phyloP scores from a whole-genome alignment of 768 basidiomycete genomes.

The Agaricus bisporus region DNA sequence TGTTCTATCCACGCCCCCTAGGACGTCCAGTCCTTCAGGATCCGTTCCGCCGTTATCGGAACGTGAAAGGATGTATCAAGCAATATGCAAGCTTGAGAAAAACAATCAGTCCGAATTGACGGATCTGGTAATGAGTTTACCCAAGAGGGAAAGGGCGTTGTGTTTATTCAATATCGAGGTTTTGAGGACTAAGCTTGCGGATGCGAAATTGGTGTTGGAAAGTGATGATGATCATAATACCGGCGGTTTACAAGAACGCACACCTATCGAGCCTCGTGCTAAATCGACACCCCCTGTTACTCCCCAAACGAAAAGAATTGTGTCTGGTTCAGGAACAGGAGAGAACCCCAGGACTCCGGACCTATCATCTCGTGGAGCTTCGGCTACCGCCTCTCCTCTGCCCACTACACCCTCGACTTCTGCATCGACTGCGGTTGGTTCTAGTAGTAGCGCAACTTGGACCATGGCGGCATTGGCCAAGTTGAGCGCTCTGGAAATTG shows the following conservation, averaged over 20 bases:
- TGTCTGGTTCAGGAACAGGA: constrained; percentile 20
- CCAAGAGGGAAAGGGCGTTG: constrained; percentile 85
- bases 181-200: constrained; percentile 68
- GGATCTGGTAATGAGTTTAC: constrained; percentile 77
- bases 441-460: constrained; percentile 24
- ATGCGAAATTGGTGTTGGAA: constrained; percentile 79
- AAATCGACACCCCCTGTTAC: constrained; percentile 38
- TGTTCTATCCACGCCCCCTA: constrained; percentile 73
- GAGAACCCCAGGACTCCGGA: constrained; percentile 73
- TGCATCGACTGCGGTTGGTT: constrained; percentile 14
- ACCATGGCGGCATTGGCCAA: constrained; percentile 68
- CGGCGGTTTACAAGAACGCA: constrained; percentile 40
- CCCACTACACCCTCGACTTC: constrained; percentile 52
- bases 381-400: constrained; percentile 63
- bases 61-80: constrained; percentile 64
- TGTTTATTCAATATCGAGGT: constrained; percentile 86
- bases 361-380: constrained; percentile 67
- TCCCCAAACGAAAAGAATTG: constrained; percentile 56
- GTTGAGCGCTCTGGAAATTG: constrained; percentile 70
- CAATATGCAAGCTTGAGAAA: constrained; percentile 60
- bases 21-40: constrained; percentile 76
- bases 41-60: constrained; percentile 58
- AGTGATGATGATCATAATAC: constrained; percentile 34
- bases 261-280: constrained; percentile 8
- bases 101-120: constrained; percentile 58